Evolutionary conservation across 768 basidiomycete genomes (phyloP).

Genomic region (Melanogaster broomeanus): DNA sequence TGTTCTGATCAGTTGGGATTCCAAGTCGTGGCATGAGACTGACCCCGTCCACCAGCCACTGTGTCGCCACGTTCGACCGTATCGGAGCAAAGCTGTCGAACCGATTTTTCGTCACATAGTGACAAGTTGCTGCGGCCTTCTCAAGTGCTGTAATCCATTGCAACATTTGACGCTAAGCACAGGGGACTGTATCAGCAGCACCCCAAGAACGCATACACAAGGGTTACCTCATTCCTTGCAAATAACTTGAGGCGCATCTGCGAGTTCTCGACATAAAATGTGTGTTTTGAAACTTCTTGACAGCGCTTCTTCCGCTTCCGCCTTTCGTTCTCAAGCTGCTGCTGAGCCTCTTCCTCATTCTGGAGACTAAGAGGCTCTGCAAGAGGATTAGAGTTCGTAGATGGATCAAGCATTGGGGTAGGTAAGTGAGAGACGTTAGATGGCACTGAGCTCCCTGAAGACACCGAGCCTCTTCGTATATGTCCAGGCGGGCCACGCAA

Average conservation of each 20-base stretch:
- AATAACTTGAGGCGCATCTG: constrained; percentile 86
- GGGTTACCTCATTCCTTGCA: constrained; percentile 80
- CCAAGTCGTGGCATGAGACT: constrained; percentile 29
- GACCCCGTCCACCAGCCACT: constrained; percentile 98
- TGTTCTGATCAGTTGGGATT: constrained; percentile 3
- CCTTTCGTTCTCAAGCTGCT: constrained; percentile 38
- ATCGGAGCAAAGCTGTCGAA: constrained; percentile 96
- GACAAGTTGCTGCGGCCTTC: constrained; percentile 71
- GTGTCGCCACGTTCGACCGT: constrained; percentile 88
- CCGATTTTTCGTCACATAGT: constrained; percentile 79
- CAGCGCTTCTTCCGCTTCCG: constrained; percentile 49
- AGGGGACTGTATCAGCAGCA: constrained; percentile 3
- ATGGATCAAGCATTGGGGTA: constrained; percentile 76
- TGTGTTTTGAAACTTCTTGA: constrained; percentile 84
- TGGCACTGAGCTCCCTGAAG: constrained; percentile 38
- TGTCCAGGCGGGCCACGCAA: constrained; percentile 1
- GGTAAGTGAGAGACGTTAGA: constrained; percentile 42
- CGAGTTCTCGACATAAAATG: constrained; percentile 90
- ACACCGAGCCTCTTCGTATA: constrained; percentile 17
- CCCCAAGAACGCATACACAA: not conserved
- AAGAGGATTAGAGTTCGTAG: constrained; percentile 69
- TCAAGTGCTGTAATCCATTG: constrained; percentile 96
- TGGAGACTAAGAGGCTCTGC: constrained; percentile 16
- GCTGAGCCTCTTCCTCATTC: constrained; percentile 17
- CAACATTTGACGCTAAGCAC: constrained; percentile 84